phyloP scores from a whole-genome alignment of 306 rosid species.

The Amphicarpaea edgeworthii region DNA sequence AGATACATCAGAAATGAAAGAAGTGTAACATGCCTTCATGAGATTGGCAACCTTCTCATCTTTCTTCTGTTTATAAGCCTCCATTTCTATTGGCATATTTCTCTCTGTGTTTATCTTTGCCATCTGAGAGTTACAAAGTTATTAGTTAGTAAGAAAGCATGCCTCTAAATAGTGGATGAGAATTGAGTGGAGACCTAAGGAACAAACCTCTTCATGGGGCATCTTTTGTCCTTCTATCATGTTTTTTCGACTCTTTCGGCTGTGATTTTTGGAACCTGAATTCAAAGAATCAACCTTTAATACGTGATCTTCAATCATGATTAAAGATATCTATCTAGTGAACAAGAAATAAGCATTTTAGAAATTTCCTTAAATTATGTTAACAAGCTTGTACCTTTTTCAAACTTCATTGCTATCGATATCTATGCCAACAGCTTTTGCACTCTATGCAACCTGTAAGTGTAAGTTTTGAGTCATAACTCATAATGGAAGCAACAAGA shows the following conservation, averaged over 20 bases:
- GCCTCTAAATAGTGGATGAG: neutral
- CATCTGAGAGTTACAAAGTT: conserved; percentile 48
- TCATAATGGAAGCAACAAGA: conserved; percentile 21
- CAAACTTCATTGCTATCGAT: conserved; percentile 83
- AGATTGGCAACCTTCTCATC: conserved; percentile 73
- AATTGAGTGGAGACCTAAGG: neutral
- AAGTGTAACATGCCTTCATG: conserved; percentile 72
- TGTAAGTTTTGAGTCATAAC: conserved; percentile 14
- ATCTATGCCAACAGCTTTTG: conserved; percentile 90
- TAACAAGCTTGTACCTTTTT: conserved; percentile 77
- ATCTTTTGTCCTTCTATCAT: conserved; percentile 67
- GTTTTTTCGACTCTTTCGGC: conserved; percentile 92
- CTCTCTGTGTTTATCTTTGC: conserved; percentile 88
- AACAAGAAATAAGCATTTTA: too few relatives aligned
- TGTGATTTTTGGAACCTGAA: conserved; percentile 73
- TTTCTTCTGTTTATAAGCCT: conserved; percentile 74
- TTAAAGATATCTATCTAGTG: neutral
- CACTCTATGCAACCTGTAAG: conserved; percentile 94
- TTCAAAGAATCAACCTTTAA: neutral
- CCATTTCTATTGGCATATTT: conserved; percentile 76
- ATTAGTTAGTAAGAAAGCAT: neutral
- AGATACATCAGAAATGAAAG: too few relatives aligned
- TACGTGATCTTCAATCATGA: neutral
- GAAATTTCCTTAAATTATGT: too few relatives aligned
- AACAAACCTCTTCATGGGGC: conserved; percentile 83